Evolutionary conservation across 2,329 filamentous ascomycete genomes (phyloP).

Genomic region (Neurospora crassa): DNA sequence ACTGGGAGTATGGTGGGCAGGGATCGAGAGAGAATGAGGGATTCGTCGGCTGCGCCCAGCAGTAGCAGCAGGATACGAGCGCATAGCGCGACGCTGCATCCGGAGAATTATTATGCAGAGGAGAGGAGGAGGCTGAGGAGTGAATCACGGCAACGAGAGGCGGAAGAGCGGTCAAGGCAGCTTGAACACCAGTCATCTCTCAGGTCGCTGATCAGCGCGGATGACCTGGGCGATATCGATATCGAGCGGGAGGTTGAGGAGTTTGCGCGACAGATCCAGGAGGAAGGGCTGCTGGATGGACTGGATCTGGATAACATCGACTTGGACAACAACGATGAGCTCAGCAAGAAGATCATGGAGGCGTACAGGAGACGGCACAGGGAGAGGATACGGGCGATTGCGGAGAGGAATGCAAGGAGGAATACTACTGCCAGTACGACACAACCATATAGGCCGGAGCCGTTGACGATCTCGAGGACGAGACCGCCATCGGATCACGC

Average conservation of each 20-base stretch:
- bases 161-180: slow-evolving; percentile 40
- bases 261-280: slow-evolving; percentile 66
- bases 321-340: slow-evolving; percentile 73
- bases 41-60: slow-evolving; percentile 20
- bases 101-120: slow-evolving; percentile 27
- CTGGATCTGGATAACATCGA: slow-evolving; percentile 85
- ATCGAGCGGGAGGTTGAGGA: slow-evolving; percentile 85
- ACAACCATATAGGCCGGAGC: slow-evolving; percentile 28
- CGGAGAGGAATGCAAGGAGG: slow-evolving; percentile 26
- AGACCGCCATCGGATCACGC: slow-evolving; percentile 20
- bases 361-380: slow-evolving; percentile 72
- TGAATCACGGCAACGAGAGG: slow-evolving; percentile 33
- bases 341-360: slow-evolving; percentile 83
- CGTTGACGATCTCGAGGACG: slow-evolving; percentile 15
- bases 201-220: slow-evolving; percentile 71
- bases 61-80: slow-evolving; percentile 21
- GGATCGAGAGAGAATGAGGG: slow-evolving; percentile 13
- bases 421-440: slow-evolving; percentile 27
- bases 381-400: slow-evolving; percentile 43
- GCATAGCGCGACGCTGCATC: slow-evolving; percentile 27
- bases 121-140: slow-evolving; percentile 31
- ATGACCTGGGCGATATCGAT: slow-evolving; percentile 65
- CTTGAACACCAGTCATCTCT: slow-evolving; percentile 87
- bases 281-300: slow-evolving; percentile 71
- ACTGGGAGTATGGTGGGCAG: slow-evolving; percentile 15